Percentiles rank a stretch among this genome's conserved stretches.
phyloP scores from a whole-genome alignment of 352 stramenopile species.

The Ophiocytium majus region DNA sequence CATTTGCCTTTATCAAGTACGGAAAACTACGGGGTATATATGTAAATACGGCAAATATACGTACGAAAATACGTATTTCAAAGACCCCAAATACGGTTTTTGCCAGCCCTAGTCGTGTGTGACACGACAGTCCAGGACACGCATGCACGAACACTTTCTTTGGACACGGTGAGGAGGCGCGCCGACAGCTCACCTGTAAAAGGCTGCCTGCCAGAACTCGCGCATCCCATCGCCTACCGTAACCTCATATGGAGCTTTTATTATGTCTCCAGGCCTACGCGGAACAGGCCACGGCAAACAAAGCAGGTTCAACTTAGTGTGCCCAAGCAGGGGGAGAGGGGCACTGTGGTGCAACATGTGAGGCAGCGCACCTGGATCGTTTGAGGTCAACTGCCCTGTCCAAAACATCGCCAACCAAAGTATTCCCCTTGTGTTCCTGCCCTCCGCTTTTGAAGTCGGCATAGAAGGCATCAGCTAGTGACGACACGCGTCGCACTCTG shows the following conservation, averaged over 20 bases:
- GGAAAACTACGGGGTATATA: no score
- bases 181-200: constrained; percentile 32
- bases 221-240: constrained; percentile 43
- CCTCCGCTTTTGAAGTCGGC: not conserved
- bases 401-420: constrained; percentile 23
- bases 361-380: constrained; percentile 3
- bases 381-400: constrained; percentile 41
- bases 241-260: constrained; percentile 48
- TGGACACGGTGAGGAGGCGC: no score
- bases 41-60: no score
- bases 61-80: no score
- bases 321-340: not conserved
- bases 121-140: no score
- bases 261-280: constrained; percentile 37
- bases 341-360: no score
- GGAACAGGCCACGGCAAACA: not conserved
- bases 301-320: not conserved
- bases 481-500: no score
- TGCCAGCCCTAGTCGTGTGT: no score
- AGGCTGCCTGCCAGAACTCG: constrained; percentile 51
- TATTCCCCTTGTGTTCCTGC: not conserved
- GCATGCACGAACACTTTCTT: no score
- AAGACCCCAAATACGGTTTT: no score
- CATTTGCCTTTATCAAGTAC: no score
- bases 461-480: not conserved